A percentile compares a stretch with the other conserved stretches of the same genome.
These are phyloP conservation scores for Cerrena zonata DNA, from an alignment of 1,284 basidiomycete species.

Conservation along the genomic window DNA sequence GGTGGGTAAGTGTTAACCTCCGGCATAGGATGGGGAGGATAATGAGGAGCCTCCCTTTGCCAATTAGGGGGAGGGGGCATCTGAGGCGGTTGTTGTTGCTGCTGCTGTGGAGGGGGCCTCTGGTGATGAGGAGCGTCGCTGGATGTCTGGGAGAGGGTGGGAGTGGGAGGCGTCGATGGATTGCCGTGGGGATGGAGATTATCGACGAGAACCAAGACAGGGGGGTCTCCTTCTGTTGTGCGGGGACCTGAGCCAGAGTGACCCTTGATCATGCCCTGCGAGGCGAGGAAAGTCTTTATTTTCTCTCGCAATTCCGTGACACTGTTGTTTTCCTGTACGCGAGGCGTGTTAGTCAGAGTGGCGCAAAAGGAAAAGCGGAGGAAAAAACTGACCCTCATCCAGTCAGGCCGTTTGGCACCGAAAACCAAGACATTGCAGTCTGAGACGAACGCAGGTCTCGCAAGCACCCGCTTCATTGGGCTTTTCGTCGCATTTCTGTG, in stretches of 20 bases:
- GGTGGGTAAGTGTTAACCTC: constrained; percentile 4
- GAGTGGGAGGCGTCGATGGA: constrained; percentile 50
- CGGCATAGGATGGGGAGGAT: constrained; percentile 8
- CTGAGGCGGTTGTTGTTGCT: neutral
- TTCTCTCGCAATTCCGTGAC: constrained; percentile 64
- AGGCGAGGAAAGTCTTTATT: constrained; percentile 70
- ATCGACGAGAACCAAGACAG: constrained; percentile 48
- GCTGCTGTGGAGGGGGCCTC: constrained; percentile 20
- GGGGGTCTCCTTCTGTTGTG: constrained; percentile 41
- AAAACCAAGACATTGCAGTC: constrained; percentile 82
- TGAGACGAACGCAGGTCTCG: constrained; percentile 69
- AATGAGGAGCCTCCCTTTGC: neutral
- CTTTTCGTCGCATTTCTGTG: constrained; percentile 78
- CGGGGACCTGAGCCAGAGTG: constrained; percentile 66
- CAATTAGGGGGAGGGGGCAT: no score
- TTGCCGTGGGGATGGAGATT: constrained; percentile 44
- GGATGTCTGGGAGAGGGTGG: constrained; percentile 42
- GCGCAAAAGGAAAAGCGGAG: constrained; percentile 6
- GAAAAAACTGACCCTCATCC: constrained; percentile 57
- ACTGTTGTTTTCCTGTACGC: constrained; percentile 57
- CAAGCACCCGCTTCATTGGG: constrained; percentile 57
- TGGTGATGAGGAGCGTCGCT: constrained; percentile 11
- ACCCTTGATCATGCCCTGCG: constrained; percentile 80
- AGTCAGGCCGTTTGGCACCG: constrained; percentile 77
- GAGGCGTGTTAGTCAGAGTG: constrained; percentile 10